Base-by-base conservation (phyloP, 1,139 yeast genomes). In the Zygosaccharomyces sapae region DNA sequence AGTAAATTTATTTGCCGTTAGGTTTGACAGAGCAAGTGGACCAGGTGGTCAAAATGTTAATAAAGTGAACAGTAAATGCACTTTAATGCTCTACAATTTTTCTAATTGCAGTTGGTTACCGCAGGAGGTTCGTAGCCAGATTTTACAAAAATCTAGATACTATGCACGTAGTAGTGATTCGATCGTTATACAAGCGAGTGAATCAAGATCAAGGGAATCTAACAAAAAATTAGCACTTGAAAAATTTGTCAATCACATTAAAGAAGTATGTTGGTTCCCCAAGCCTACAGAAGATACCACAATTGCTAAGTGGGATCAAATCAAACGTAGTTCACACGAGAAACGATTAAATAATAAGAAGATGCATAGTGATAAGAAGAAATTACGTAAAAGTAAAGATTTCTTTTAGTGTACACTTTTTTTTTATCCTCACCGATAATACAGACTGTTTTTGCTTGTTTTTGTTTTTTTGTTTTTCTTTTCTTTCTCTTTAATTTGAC, bases 21-120 rank as follows among this genome's bases (percentile, higher is more conserved):
- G 79, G 0, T 89, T 72, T 65, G 79, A 87, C 45, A 69, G 95
- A 51, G 77, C 95, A 0, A 83, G 95, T 9, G 97, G 97, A 0
- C 90, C 96, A 0, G 97, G 97, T 0, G 97, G 97, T 0, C 97
- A 90, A 58, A 86, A 90, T 61, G 97, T 90, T 12, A 90, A 90
- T 65, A 90, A 88, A 53, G 78, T 88, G 0, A 81, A 81, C 10
- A 79, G 92, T 2, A 89, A 89, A 59, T 95, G 94, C 3, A 80
- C 92, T 0, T 65, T 90, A 8, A 70, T 79, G 3, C 61, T 87
- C 0, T 65, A 69, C 1, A 66, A 70, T 37, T 79, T 90, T 80
- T 69, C 74, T 8, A 57, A 65, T 2, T 75, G 80, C 16, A 56
- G 58, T 5, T 86, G 95, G 94, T 74, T 89, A 1, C 94, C 95